Percentiles rank a stretch among this genome's conserved stretches.
Evolutionary conservation across 208 protist species (phyloP).

Genomic region (Leishmania braziliensis): DNA sequence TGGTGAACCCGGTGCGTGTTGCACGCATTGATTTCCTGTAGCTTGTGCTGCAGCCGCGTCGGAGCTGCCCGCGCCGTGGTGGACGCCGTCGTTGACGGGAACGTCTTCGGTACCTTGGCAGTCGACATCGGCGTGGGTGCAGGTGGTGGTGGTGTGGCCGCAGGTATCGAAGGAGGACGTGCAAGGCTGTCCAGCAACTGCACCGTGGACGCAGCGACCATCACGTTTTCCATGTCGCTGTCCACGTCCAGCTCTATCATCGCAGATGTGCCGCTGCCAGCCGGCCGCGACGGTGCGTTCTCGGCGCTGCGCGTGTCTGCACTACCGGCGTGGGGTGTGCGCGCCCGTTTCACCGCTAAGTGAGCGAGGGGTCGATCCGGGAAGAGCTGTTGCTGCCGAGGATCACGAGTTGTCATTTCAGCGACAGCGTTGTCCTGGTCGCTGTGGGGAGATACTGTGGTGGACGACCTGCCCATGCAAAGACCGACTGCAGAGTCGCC

Average conservation of each 20-base stretch:
- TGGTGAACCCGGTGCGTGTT: slow-evolving; percentile 43
- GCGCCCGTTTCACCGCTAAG: not conserved
- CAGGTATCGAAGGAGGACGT: not conserved
- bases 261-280: not conserved
- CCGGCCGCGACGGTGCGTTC: not conserved
- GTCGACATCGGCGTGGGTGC: not conserved
- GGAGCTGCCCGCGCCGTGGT: slow-evolving; percentile 7
- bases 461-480: not conserved
- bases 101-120: slow-evolving; percentile 12
- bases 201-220: slow-evolving; percentile 3
- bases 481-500: not conserved
- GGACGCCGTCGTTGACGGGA: not conserved
- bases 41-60: slow-evolving; percentile 24
- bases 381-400: slow-evolving; percentile 27
- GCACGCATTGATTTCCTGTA: slow-evolving; percentile 47
- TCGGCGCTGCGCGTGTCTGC: not conserved
- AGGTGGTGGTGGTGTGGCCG: not conserved
- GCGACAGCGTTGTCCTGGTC: not conserved
- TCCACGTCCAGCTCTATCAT: not conserved
- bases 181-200: not conserved
- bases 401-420: not conserved
- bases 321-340: not conserved
- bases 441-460: not conserved
- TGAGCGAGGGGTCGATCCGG: not conserved
- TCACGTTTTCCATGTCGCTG: slow-evolving; percentile 10